phyloP scores from a whole-genome alignment of 169 alveolate species.

The Plasmodium fragile region DNA sequence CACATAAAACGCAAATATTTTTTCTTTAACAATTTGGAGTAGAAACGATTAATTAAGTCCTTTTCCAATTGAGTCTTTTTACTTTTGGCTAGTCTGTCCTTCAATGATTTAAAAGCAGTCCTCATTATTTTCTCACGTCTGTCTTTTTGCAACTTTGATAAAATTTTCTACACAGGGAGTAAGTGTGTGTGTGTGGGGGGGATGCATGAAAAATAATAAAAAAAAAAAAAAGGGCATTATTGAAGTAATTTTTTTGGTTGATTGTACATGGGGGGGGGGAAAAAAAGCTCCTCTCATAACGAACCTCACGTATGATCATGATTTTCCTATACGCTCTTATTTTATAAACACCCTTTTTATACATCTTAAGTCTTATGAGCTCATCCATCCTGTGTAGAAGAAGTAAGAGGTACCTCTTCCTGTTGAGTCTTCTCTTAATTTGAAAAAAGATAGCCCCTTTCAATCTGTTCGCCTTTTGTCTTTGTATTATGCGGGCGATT shows the following conservation, averaged over 20 bases:
- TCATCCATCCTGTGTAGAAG: conserved; percentile 13
- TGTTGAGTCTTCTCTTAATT: conserved; percentile 17
- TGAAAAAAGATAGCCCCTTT: conserved; percentile 26
- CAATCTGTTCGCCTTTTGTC: conserved; percentile 23
- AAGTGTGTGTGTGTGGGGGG: background rate
- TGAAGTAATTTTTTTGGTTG: background rate
- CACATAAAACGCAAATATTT: conserved; percentile 7
- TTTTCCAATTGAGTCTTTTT: conserved; percentile 23
- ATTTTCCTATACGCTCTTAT: background rate
- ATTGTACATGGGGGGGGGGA: background rate
- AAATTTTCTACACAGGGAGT: conserved; percentile 8
- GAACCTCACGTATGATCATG: conserved; percentile 25
- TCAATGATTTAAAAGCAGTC: background rate
- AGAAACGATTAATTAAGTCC: background rate
- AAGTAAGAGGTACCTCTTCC: conserved; percentile 1
- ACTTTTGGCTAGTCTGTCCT: background rate
- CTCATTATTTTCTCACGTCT: conserved; percentile 1
- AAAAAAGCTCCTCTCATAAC: background rate
- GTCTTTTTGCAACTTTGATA: background rate
- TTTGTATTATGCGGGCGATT: background rate
- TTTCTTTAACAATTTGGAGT: background rate
- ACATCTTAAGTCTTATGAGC: conserved; percentile 12
- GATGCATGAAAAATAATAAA: background rate
- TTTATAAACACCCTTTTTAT: background rate
- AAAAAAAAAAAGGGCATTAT: background rate